Base-by-base conservation (phyloP, 805 yeast genomes). In the Candida piceae region DNA sequence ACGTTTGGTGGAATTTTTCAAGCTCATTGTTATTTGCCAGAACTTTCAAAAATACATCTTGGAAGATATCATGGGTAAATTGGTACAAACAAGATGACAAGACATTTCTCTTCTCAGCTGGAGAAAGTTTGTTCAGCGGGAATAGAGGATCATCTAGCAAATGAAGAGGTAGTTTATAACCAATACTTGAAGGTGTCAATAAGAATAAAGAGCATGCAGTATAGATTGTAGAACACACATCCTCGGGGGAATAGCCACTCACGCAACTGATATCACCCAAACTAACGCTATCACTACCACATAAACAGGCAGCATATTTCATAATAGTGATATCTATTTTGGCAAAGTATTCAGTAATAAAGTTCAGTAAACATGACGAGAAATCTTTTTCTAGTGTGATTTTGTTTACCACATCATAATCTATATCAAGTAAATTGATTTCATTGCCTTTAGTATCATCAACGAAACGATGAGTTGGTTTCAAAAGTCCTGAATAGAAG, bases 111-210 rank as follows among this genome's bases (percentile, higher is more conserved):
- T 67, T 53, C 18, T 57, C 55, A 1, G 51, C 34, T 4, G 61
- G 59, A 10, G 54, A 39, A 11, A 67, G 33, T 7, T 29, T 10
- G 12, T 19, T 21, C 5, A 41, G 11, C 11, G 36, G 27, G 21
- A 19, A 39, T 10, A 5, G 18, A 3, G 31, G 24, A 10, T 58
- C 62, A 25, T 58, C 52, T 1, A 65, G 59, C 7, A 58, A 50
- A 12, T 66, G 67, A 38, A 70, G 67, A 7, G 78, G 78, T 16
- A 70, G 52, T 44, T 73, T 74, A 48, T 70, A 70, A 41, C 63
- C 65, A 2, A 67, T 53, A 18, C 67, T 63, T 11, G 62, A 49
- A 1, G 76, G 73, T 2, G 46, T 42, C 5, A 74, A 47, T 3
- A 71, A 28, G 12, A 55, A 50, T 10, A 53, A 32, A 19, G 63